Percentiles rank a stretch among this genome's conserved stretches.
Conservation (phyloP, 2,329 filamentous ascomycete genomes). For the Didymella segeticola region DNA sequence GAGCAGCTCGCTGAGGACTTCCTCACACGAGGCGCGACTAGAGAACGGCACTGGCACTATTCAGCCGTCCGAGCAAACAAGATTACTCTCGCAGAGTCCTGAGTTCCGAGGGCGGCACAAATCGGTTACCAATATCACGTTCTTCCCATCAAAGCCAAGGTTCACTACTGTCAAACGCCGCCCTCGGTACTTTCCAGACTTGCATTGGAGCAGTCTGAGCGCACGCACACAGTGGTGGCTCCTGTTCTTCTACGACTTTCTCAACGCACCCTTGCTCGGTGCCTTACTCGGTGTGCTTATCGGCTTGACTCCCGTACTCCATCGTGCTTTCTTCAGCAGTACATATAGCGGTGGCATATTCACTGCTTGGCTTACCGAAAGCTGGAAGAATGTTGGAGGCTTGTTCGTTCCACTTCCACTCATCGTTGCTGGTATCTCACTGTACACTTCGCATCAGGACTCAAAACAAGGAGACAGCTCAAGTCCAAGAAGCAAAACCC, state of each 20-base stretch:
- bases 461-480: conserved; percentile 10
- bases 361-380: conserved; percentile 40
- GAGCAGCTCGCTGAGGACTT: neutral
- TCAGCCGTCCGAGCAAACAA: conserved; percentile 19
- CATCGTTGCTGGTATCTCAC: conserved; percentile 38
- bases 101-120: conserved; percentile 17
- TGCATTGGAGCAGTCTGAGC: conserved; percentile 32
- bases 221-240: conserved; percentile 38
- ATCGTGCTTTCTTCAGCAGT: conserved; percentile 35
- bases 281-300: conserved; percentile 36
- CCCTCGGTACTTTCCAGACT: conserved; percentile 33
- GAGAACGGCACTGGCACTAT: neutral
- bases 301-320: conserved; percentile 33
- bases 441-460: conserved; percentile 36
- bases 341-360: conserved; percentile 37
- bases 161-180: conserved; percentile 31
- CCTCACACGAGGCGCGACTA: neutral
- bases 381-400: conserved; percentile 35
- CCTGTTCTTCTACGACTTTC: conserved; percentile 42
- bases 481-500: conserved; percentile 4
- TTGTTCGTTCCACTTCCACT: conserved; percentile 40
- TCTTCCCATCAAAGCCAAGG: conserved; percentile 41
- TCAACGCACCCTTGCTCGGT: conserved; percentile 40
- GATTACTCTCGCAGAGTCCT: conserved; percentile 12
- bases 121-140: conserved; percentile 33